Conservation (phyloP, 495 filamentous ascomycete genomes). For the Tuber microsphaerosporum region DNA sequence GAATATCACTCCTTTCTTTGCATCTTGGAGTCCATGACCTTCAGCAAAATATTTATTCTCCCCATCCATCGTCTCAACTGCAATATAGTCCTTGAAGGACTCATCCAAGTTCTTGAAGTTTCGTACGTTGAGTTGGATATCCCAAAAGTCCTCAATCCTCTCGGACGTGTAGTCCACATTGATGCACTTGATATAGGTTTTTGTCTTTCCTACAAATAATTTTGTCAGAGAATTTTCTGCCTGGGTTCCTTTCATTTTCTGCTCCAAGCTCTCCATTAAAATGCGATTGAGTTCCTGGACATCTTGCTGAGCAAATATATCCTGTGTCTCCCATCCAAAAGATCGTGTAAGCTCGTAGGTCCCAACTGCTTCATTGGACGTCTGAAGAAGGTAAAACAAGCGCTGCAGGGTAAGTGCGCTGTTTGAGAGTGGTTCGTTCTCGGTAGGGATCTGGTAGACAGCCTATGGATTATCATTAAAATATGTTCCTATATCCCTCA, state of each 20-base stretch:
- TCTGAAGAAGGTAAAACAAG: slow-evolving; percentile 90
- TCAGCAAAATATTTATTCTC: slow-evolving; percentile 97
- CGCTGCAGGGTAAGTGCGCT: slow-evolving; percentile 91
- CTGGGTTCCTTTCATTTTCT: slow-evolving; percentile 94
- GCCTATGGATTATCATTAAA: slow-evolving; percentile 51
- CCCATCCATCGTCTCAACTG: slow-evolving; percentile 91
- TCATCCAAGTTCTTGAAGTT: slow-evolving; percentile 87
- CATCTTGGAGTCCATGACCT: slow-evolving; percentile 86
- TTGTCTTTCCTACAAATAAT: slow-evolving; percentile 91
- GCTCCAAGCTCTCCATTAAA: slow-evolving; percentile 91
- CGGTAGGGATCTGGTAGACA: slow-evolving; percentile 89
- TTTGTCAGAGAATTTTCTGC: slow-evolving; percentile 86
- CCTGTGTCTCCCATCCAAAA: slow-evolving; percentile 95
- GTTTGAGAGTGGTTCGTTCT: slow-evolving; percentile 70
- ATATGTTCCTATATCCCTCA: slow-evolving; percentile 5
- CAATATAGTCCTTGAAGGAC: slow-evolving; percentile 91
- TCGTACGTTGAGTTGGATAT: slow-evolving; percentile 93
- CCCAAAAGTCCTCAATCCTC: slow-evolving; percentile 95
- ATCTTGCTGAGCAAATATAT: slow-evolving; percentile 99
- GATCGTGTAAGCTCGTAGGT: slow-evolving; percentile 90
- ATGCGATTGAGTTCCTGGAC: slow-evolving; percentile 95
- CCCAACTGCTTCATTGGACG: slow-evolving; percentile 67
- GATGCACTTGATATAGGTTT: slow-evolving; percentile 97
- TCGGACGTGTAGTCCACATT: slow-evolving; percentile 96
- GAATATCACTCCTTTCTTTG: slow-evolving; percentile 95